phyloP scores from a whole-genome alignment of 2,329 filamentous ascomycete genomes.

The Zymoseptoria crescenta region DNA sequence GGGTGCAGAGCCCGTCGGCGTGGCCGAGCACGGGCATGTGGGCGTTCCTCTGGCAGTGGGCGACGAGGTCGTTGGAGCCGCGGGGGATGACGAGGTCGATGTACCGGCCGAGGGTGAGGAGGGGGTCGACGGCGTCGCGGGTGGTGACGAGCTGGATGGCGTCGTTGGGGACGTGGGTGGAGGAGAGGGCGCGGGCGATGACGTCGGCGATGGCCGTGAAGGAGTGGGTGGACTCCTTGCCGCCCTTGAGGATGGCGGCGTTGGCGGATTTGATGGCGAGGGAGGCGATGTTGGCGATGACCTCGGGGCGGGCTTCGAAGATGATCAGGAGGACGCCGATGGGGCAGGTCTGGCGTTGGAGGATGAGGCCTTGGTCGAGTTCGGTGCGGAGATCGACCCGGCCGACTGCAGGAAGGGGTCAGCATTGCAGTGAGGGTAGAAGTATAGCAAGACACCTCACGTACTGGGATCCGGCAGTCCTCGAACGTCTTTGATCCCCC shows the following conservation, averaged over 20 bases:
- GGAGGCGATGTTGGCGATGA: conserved; percentile 95
- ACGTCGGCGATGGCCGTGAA: conserved; percentile 83
- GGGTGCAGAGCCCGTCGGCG: conserved; percentile 83
- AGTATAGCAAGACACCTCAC: conserved; percentile 26
- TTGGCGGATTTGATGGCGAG: conserved; percentile 96
- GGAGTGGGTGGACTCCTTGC: conserved; percentile 92
- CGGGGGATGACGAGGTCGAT: conserved; percentile 95
- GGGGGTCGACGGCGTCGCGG: conserved; percentile 77
- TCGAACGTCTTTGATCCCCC: conserved; percentile 84
- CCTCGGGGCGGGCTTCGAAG: conserved; percentile 94
- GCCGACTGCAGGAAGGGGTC: conserved; percentile 52
- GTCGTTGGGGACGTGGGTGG: conserved; percentile 69
- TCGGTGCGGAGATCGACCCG: conserved; percentile 74
- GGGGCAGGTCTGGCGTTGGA: conserved; percentile 85
- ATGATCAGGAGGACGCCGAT: conserved; percentile 98
- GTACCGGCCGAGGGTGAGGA: conserved; percentile 76
- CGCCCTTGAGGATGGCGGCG: conserved; percentile 91
- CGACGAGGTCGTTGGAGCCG: conserved; percentile 81
- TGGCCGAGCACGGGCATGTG: conserved; percentile 94
- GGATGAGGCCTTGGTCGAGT: conserved; percentile 74
- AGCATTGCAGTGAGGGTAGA: background rate
- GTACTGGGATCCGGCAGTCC: conserved; percentile 76
- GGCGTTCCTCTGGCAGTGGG: conserved; percentile 81
- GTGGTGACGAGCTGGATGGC: conserved; percentile 93
- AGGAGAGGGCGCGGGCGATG: conserved; percentile 68